A percentile compares a stretch with the other conserved stretches of the same genome.
These are phyloP conservation scores for Euphrasia confusa DNA, from an alignment of 257 asterid genomes.

Conservation along the genomic window DNA sequence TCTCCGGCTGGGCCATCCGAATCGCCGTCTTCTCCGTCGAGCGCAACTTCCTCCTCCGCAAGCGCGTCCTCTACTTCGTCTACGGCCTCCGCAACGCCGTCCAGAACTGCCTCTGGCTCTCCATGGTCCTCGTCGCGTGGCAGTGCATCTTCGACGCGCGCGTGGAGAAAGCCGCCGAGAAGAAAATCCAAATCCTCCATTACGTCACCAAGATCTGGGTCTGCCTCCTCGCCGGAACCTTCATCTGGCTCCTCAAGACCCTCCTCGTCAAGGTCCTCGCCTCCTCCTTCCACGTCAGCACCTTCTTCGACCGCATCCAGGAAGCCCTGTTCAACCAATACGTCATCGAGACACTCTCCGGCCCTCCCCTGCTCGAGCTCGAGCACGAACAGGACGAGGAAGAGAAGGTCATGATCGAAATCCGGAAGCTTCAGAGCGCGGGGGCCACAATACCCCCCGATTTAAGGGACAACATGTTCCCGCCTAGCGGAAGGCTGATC, in stretches of 20 bases:
- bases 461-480: constrained; percentile 52
- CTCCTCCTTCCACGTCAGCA: constrained; percentile 70
- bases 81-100: constrained; percentile 80
- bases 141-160: constrained; percentile 56
- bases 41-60: constrained; percentile 57
- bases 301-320: constrained; percentile 79
- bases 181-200: constrained; percentile 38
- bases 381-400: constrained; percentile 67
- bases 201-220: constrained; percentile 70
- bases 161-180: constrained; percentile 40
- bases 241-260: constrained; percentile 75
- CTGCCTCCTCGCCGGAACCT: constrained; percentile 68
- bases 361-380: constrained; percentile 67
- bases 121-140: constrained; percentile 79
- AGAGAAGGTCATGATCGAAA: constrained; percentile 64
- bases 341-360: constrained; percentile 63
- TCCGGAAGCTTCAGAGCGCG: constrained; percentile 69
- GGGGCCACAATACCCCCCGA: constrained; percentile 72
- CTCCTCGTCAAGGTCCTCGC: constrained; percentile 78
- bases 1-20: constrained; percentile 83
- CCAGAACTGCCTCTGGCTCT: constrained; percentile 76
- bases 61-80: constrained; percentile 76
- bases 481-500: constrained; percentile 39
- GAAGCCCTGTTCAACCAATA: constrained; percentile 77
- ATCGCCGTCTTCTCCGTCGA: constrained; percentile 60